Base-by-base conservation (phyloP, 495 filamentous ascomycete species). In the Podospora tetraspora region DNA sequence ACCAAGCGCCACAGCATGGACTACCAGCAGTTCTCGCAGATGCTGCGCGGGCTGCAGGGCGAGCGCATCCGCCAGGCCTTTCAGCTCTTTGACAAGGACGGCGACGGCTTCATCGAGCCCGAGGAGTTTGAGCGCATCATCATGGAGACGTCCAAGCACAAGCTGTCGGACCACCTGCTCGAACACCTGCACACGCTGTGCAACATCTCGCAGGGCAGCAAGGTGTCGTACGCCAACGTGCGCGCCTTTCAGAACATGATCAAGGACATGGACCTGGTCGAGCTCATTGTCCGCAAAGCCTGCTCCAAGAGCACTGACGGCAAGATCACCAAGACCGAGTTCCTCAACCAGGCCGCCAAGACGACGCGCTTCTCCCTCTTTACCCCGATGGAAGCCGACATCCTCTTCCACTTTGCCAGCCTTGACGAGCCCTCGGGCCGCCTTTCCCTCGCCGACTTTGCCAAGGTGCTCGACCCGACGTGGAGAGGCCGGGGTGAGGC, bases 331-430 rank as follows among this genome's bases (percentile, higher is more conserved):
- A 86, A 92, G 30, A 86, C 92, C 21, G 95, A 98, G 72, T 99
- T 99, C 79, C 81, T 99, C 59, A 96, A 97, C 79, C 93, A 97
- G 79, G 95, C 95, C 22, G 89, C 94, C 24, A 88, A 88, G 57
- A 87, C 93, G 72, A 95, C 93, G 25, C 88, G 96, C 23, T 99
- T 97, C 80, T 93, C 93, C 5, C 84, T 95, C 0, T 97, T 97
- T 79, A 97, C 95, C 0, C 95, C 95, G 1, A 97, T 99, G 94
- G 95, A 99, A 78, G 95, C 96, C 3, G 95, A 98, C 76, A 98
- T 99, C 71, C 85, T 99, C 21, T 99, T 99, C 84, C 95, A 99
- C 79, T 99, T 99, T 73, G 95, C 95, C 56, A 92, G 93, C 58
- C 82, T 99, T 59, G 92, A 97, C 75, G 90, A 93, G 68, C 91